phyloP scores from a whole-genome alignment of 495 filamentous ascomycete genomes.

The Penicillium atrosanguineum region DNA sequence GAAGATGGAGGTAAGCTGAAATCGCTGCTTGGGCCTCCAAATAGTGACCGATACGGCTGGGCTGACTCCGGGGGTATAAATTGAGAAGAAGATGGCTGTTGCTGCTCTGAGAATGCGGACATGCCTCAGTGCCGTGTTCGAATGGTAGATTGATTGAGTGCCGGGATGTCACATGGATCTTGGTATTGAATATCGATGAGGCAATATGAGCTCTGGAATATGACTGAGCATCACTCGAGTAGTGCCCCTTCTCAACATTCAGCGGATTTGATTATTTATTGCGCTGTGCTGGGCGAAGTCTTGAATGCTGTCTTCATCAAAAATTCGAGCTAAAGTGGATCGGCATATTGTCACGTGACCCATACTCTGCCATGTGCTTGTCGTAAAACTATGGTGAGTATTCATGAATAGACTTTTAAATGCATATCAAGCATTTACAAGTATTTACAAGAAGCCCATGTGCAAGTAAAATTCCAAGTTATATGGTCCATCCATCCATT shows the following conservation, averaged over 20 bases:
- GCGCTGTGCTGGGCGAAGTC: background rate
- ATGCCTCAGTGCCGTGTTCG: slow-evolving; percentile 24
- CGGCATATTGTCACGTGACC: slow-evolving; percentile 10
- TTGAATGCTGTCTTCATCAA: slow-evolving; percentile 1
- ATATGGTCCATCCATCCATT: background rate
- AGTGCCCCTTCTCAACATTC: background rate
- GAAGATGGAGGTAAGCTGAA: slow-evolving; percentile 24
- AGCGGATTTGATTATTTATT: background rate
- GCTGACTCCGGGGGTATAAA: slow-evolving; percentile 35
- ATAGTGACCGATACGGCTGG: slow-evolving; percentile 35
- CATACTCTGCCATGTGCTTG: background rate
- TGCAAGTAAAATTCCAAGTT: background rate
- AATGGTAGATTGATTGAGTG: background rate
- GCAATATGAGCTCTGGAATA: background rate
- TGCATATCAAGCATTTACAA: no score
- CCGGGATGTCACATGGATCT: slow-evolving; percentile 10
- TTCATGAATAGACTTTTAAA: no score
- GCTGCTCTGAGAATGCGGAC: slow-evolving; percentile 31
- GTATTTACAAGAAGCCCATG: background rate
- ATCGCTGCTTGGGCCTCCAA: slow-evolving; percentile 40
- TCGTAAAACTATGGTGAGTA: no score
- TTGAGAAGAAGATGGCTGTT: slow-evolving; percentile 19
- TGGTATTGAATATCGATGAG: background rate
- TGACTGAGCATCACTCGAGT: slow-evolving; percentile 8
- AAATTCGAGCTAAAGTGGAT: slow-evolving; percentile 14